Conservation (phyloP, 331 rosid species). For the Acacia concinna region DNA sequence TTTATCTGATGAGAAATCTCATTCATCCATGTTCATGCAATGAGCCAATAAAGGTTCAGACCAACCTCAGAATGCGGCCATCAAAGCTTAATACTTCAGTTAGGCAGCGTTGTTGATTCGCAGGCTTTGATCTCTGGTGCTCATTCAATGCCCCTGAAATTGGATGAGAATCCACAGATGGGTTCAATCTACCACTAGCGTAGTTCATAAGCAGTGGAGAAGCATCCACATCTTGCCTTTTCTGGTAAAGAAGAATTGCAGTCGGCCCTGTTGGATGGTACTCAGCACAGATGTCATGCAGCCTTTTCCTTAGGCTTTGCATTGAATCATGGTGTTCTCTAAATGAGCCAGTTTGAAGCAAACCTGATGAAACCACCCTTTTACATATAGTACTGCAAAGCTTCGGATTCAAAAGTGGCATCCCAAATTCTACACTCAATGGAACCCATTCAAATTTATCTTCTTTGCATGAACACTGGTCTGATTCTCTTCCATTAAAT, state of each 20-base stretch:
- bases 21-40: constrained; percentile 14
- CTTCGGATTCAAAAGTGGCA: constrained; percentile 86
- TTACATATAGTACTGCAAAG: constrained; percentile 71
- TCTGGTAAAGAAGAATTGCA: constrained; percentile 84
- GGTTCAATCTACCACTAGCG: constrained; percentile 87
- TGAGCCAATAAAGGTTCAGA: constrained; percentile 13
- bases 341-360: constrained; percentile 72
- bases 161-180: constrained; percentile 76
- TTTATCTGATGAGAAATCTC: constrained; percentile 22
- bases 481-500: constrained; percentile 54
- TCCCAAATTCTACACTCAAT: constrained; percentile 82
- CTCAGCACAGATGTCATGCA: constrained; percentile 72
- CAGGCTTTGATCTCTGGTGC: constrained; percentile 68
- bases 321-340: constrained; percentile 73
- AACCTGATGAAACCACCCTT: constrained; percentile 74
- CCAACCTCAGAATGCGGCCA: constrained; percentile 81
- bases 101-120: constrained; percentile 60
- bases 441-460: constrained; percentile 89
- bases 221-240: constrained; percentile 65
- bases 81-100: constrained; percentile 91
- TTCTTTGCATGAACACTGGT: constrained; percentile 46
- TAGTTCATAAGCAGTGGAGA: constrained; percentile 56
- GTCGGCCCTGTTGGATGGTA: constrained; percentile 81
- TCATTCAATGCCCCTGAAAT: constrained; percentile 63
- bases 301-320: constrained; percentile 75